Evolutionary conservation across 176 grass and related monocot species (phyloP).

Genomic region (Urochloa ruziziensis): DNA sequence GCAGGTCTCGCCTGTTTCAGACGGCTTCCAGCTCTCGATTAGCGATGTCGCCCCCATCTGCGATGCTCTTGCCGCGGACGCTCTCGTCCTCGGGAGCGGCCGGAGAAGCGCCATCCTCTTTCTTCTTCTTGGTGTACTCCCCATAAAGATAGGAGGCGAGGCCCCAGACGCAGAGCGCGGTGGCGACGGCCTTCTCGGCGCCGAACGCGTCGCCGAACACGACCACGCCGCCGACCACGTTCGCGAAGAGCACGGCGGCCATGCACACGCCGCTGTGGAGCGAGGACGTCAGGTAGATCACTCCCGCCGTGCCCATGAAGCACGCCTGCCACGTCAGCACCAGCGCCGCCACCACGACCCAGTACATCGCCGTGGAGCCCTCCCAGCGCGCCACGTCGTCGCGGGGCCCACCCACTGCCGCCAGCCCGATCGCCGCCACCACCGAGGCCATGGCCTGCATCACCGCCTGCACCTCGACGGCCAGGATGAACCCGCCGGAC

Average conservation of each 20-base stretch:
- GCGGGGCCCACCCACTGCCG: constrained; percentile 25
- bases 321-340: constrained; percentile 78
- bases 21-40: background rate
- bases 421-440: constrained; percentile 47
- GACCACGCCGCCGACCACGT: constrained; percentile 64
- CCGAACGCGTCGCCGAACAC: constrained; percentile 68
- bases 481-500: constrained; percentile 47
- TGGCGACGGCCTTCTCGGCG: constrained; percentile 65
- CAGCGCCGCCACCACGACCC: constrained; percentile 42
- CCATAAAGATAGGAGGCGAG: constrained; percentile 78
- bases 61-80: background rate
- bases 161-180: constrained; percentile 70
- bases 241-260: constrained; percentile 63
- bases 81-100: background rate
- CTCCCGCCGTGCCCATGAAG: constrained; percentile 90
- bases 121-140: constrained; percentile 49
- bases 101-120: background rate
- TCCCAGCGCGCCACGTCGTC: constrained; percentile 36
- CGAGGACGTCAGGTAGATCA: constrained; percentile 76
- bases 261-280: constrained; percentile 83
- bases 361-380: constrained; percentile 45
- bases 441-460: constrained; percentile 66
- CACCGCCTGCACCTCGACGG: constrained; percentile 73
- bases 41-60: background rate
- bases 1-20: background rate